Conservation (phyloP, 768 basidiomycete genomes). For the Daedaleopsis nitida region DNA sequence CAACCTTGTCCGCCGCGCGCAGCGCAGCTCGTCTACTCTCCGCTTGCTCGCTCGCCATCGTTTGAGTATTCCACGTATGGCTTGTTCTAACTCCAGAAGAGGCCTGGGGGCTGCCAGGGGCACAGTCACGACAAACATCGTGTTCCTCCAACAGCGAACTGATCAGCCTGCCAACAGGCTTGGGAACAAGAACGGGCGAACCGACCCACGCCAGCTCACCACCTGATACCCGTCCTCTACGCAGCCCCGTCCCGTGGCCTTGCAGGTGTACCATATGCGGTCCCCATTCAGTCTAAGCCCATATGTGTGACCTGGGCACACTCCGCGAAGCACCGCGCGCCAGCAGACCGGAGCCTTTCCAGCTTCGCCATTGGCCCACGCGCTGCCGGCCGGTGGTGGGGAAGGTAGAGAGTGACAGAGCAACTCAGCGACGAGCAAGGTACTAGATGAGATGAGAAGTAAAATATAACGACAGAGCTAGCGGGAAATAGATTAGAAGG, state of each 20-base stretch:
- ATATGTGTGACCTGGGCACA: neutral
- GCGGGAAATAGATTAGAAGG: conserved; percentile 6
- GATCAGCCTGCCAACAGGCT: neutral
- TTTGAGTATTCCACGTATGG: no score
- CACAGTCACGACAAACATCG: neutral
- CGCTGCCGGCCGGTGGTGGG: neutral
- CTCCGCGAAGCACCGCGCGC: neutral
- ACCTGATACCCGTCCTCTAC: neutral
- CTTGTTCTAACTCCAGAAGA: no score
- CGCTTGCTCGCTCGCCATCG: no score
- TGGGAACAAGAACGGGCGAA: neutral
- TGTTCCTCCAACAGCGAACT: neutral
- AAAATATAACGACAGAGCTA: neutral
- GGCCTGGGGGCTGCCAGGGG: no score
- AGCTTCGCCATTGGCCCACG: neutral
- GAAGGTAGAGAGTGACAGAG: neutral
- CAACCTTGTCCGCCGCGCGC: no score
- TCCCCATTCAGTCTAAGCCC: neutral
- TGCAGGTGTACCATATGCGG: neutral
- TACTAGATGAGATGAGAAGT: neutral
- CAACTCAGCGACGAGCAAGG: no score
- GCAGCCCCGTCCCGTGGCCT: neutral
- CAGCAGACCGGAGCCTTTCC: neutral
- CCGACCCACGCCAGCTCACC: neutral
- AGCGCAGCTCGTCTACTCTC: no score